phyloP scores from a whole-genome alignment of 495 filamentous ascomycete genomes.

The Aspergillus biplanus region DNA sequence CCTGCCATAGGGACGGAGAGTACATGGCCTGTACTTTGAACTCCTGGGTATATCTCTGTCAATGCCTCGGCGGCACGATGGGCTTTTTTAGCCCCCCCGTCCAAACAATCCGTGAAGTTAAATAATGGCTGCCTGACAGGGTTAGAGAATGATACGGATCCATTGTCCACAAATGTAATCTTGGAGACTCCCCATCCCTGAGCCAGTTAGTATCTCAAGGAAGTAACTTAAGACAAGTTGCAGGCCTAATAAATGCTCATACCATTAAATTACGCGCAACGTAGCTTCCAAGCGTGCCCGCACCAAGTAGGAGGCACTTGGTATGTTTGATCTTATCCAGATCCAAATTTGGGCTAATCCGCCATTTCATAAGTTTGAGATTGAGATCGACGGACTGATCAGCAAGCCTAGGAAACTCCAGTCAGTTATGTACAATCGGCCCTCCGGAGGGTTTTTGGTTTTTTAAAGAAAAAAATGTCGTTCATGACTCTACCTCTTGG shows the following conservation, averaged over 20 bases:
- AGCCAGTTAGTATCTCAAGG: constrained; percentile 5
- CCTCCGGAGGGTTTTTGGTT: too few relatives aligned
- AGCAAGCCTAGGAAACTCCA: constrained; percentile 59
- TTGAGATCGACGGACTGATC: constrained; percentile 98
- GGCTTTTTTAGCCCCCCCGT: constrained; percentile 86
- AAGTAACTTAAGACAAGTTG: not conserved
- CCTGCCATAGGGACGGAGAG: constrained; percentile 94
- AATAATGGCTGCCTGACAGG: constrained; percentile 94
- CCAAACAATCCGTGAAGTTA: constrained; percentile 83
- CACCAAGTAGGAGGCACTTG: constrained; percentile 91
- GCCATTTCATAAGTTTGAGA: constrained; percentile 98
- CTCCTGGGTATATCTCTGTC: constrained; percentile 86
- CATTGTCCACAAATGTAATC: constrained; percentile 96
- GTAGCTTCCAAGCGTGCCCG: constrained; percentile 92
- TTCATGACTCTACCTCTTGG: constrained; percentile 53
- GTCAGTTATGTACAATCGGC: too few relatives aligned
- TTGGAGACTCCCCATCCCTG: constrained; percentile 94
- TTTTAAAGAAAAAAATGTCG: too few relatives aligned
- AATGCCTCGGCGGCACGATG: constrained; percentile 78
- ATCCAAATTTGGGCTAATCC: constrained; percentile 84
- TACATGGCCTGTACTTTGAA: constrained; percentile 75
- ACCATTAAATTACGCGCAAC: constrained; percentile 85
- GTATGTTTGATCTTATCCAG: constrained; percentile 88
- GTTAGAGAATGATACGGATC: constrained; percentile 95
- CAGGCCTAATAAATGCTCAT: constrained; percentile 18